Conservation (phyloP, 768 basidiomycete species). For the Krasilnikovozyma curviuscula region DNA sequence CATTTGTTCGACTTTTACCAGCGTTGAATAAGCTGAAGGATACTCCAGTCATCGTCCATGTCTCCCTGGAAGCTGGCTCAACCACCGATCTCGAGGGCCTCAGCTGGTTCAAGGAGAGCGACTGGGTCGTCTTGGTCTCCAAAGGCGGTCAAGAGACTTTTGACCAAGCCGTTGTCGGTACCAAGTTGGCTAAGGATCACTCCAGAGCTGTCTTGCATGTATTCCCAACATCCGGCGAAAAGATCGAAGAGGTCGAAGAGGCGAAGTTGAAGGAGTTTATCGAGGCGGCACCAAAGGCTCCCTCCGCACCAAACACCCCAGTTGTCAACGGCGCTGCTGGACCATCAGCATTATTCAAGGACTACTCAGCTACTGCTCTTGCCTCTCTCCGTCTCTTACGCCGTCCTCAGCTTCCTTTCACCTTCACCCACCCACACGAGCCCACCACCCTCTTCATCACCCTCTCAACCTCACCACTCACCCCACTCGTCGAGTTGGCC, state of each 20-base stretch:
- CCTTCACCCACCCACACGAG: conserved; percentile 33
- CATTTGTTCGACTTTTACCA: conserved; percentile 13
- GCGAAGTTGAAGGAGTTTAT: conserved; percentile 24
- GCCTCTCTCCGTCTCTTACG: conserved; percentile 45
- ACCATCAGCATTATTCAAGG: conserved; percentile 23
- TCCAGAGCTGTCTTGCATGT: conserved; percentile 66
- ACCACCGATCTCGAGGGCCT: conserved; percentile 24
- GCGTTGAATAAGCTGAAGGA: conserved; percentile 8
- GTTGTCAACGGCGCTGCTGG: conserved; percentile 8
- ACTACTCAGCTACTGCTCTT: conserved; percentile 49
- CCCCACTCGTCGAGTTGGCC: conserved; percentile 26
- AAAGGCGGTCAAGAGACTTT: conserved; percentile 60
- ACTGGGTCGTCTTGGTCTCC: conserved; percentile 67
- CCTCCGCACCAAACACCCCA: conserved; percentile 1
- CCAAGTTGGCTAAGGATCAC: conserved; percentile 51
- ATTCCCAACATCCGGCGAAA: conserved; percentile 37
- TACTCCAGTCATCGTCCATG: conserved; percentile 14
- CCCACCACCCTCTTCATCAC: conserved; percentile 52
- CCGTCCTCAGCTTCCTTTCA: conserved; percentile 41
- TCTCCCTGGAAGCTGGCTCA: conserved; percentile 4
- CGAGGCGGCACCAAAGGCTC: conserved; percentile 5
- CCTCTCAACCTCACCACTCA: conserved; percentile 39
- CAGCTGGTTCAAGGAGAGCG: conserved; percentile 53
- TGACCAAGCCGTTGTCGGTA: conserved; percentile 72
- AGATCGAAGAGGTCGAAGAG: conserved; percentile 37